phyloP scores from a whole-genome alignment of 306 rosid genomes.

The Carpinus viminea region DNA sequence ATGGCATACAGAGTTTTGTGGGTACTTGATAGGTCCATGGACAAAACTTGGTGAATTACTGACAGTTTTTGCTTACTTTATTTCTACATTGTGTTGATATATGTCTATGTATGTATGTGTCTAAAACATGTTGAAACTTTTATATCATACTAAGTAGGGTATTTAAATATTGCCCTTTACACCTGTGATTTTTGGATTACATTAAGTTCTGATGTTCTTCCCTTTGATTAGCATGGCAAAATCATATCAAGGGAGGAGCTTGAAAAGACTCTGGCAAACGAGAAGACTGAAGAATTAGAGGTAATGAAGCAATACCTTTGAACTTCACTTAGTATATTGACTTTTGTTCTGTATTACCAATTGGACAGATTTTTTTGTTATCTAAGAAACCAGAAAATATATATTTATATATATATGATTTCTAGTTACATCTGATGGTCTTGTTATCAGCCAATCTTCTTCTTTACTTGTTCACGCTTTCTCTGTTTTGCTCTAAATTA shows the following conservation, averaged over 20 bases:
- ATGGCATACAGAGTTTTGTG: neutral
- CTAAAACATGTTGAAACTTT: neutral
- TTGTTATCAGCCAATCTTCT: neutral
- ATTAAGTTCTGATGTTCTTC: constrained; percentile 30
- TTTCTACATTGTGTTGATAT: neutral
- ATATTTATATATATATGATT: no score
- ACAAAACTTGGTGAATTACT: neutral
- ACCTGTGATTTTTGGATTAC: constrained; percentile 12
- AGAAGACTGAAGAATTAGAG: constrained; percentile 74
- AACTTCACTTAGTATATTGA: neutral
- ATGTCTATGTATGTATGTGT: neutral
- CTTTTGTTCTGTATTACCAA: neutral
- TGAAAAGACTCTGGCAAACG: constrained; percentile 60
- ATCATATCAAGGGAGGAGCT: constrained; percentile 88
- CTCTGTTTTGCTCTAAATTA: neutral
- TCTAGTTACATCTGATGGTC: neutral
- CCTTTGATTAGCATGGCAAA: constrained; percentile 72
- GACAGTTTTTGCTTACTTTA: no score
- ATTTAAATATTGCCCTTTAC: no score
- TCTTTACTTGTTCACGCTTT: neutral
- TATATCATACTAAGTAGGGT: neutral
- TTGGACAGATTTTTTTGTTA: neutral
- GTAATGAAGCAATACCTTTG: constrained; percentile 41
- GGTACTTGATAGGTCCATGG: neutral
- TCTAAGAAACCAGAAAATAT: neutral